phyloP scores from a whole-genome alignment of 2,329 filamentous ascomycete genomes.

The Epichloe brachyelytri region DNA sequence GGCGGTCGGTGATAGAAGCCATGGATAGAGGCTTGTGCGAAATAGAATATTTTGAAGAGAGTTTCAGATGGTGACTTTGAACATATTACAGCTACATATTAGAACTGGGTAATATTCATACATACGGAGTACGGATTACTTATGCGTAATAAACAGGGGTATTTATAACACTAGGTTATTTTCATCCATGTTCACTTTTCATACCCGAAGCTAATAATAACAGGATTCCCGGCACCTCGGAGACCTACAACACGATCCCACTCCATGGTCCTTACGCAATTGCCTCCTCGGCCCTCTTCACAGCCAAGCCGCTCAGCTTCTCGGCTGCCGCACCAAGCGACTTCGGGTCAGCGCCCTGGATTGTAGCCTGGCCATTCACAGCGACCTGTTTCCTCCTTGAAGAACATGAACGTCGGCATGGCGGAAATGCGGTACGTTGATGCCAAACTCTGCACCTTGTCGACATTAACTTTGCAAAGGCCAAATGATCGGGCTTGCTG shows the following conservation, averaged over 20 bases:
- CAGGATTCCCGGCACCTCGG: too few relatives aligned
- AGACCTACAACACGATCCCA: neutral
- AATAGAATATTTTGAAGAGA: constrained; percentile 9
- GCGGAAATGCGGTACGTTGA: constrained; percentile 67
- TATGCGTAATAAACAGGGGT: too few relatives aligned
- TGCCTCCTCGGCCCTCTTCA: constrained; percentile 16
- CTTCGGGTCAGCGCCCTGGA: constrained; percentile 22
- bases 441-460: constrained; percentile 22
- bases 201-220: too few relatives aligned
- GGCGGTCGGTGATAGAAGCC: constrained; percentile 21
- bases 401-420: constrained; percentile 89
- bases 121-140: too few relatives aligned
- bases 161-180: too few relatives aligned
- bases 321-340: constrained; percentile 21
- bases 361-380: constrained; percentile 18
- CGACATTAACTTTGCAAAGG: constrained; percentile 12
- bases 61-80: constrained; percentile 7
- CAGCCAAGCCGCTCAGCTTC: constrained; percentile 24
- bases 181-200: too few relatives aligned
- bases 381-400: constrained; percentile 50
- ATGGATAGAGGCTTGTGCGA: constrained; percentile 13
- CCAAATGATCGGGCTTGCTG: constrained; percentile 10
- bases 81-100: neutral
- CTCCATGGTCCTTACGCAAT: neutral
- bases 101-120: too few relatives aligned